Conservation (phyloP, 2,329 filamentous ascomycete genomes). For the Furcasterigmium sp. region DNA sequence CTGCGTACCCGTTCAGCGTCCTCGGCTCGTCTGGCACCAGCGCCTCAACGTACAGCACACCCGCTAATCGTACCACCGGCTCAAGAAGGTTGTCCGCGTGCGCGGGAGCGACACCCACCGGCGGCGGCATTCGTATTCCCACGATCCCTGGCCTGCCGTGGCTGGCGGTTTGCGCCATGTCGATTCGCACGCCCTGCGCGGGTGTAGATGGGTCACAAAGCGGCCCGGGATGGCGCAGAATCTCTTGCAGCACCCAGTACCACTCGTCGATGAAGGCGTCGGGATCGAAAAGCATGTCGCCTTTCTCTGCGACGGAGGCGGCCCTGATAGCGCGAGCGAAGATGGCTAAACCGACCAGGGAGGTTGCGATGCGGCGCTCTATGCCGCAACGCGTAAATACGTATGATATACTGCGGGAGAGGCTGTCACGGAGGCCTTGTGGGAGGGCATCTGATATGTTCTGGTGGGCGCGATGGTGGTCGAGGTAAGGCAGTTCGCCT, state of each 20-base stretch:
- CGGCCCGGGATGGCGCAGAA: constrained; percentile 19
- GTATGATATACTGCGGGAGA: constrained; percentile 9
- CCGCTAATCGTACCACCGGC: constrained; percentile 20
- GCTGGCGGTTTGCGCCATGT: background rate
- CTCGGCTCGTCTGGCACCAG: constrained; percentile 23
- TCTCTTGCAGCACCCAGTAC: constrained; percentile 19
- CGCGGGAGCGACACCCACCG: background rate
- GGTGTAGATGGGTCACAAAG: constrained; percentile 13
- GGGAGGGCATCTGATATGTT: constrained; percentile 18
- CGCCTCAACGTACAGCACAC: constrained; percentile 24
- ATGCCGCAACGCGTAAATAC: constrained; percentile 18
- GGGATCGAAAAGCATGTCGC: constrained; percentile 18
- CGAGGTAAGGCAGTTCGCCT: constrained; percentile 23
- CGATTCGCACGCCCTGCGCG: background rate
- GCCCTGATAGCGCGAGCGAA: constrained; percentile 18
- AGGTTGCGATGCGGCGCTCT: constrained; percentile 14
- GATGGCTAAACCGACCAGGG: constrained; percentile 18
- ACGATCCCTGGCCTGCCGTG: background rate
- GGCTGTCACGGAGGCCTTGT: constrained; percentile 7
- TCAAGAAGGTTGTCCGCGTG: constrained; percentile 14
- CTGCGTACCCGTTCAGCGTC: constrained; percentile 23
- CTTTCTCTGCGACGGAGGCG: constrained; percentile 10
- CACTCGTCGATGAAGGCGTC: constrained; percentile 24
- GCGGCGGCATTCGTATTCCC: background rate
- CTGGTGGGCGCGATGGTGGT: constrained; percentile 18